Conservation (phyloP, 768 basidiomycete genomes). For the Tylopilus sp. region DNA sequence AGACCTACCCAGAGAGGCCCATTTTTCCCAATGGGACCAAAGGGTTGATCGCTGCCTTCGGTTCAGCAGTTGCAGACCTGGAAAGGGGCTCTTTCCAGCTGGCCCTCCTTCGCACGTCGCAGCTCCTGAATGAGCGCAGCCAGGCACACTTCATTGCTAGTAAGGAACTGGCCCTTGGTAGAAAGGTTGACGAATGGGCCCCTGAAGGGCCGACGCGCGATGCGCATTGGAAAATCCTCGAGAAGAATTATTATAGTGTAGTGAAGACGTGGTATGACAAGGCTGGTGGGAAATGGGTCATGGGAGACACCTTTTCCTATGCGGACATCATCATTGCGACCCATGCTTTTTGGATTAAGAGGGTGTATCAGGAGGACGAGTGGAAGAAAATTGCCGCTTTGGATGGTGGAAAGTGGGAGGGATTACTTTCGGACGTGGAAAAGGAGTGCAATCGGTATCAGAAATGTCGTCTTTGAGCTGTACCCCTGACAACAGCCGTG, state of each 20-base stretch:
- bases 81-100: conserved; percentile 4
- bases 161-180: conserved; percentile 31
- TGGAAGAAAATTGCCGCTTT: conserved; percentile 24
- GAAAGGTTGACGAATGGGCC: conserved; percentile 37
- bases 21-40: conserved; percentile 23
- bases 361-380: conserved; percentile 22
- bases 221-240: conserved; percentile 23
- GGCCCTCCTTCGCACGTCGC: conserved; percentile 20
- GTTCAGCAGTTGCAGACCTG: background rate
- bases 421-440: no score
- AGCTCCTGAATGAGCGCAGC: conserved; percentile 34
- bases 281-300: conserved; percentile 26
- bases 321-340: no score
- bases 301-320: no score
- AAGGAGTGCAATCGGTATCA: no score
- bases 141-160: conserved; percentile 37
- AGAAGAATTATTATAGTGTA: conserved; percentile 12
- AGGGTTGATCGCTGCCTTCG: conserved; percentile 23
- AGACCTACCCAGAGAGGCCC: no score
- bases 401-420: no score
- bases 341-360: conserved; percentile 14
- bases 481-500: no score
- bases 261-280: conserved; percentile 21
- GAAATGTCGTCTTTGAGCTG: no score
- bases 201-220: conserved; percentile 34